Base-by-base conservation (phyloP, 352 stramenopile genomes). In the Peronospora farinosa region DNA sequence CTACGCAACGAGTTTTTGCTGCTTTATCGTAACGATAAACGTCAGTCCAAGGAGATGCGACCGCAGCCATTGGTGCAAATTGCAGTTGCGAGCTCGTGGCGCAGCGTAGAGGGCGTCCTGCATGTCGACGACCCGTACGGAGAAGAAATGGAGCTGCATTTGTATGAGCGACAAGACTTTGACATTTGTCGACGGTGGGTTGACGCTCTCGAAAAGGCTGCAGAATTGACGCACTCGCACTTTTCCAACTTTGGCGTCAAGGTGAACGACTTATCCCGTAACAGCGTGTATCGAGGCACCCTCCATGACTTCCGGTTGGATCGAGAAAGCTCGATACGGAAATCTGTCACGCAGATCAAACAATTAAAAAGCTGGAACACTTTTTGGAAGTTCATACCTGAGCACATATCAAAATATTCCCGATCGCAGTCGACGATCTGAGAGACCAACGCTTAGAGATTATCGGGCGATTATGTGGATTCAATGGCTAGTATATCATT, bases 91-190 rank as follows among this genome's bases (percentile, higher is more conserved):
- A 70, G 60, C 47, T 77, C 76, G 11, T 62, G 63, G 47, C 67
- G 67, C 49, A 66, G 63, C 13, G 57, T 62, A 7, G 63, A 78
- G 31, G 69, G 71, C 17, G 64, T 69, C 5, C 60, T 88, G 36
- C 64, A 69, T 10, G 62, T 84, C 32, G 63, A 75, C 27, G 78
- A 78, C 21, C 69, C 75, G n/a, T 79, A 74, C 59, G 71, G 72
- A 25, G 74, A 86, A 50, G 63, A 65, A n/a, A 86, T 88, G 78
- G 78, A 88, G 47, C 60, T 88, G 23, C 72, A 81, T 54, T 46
- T 84, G 38, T 88, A 88, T 65, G 70, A 85, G 27, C 73, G 75
- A 12, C 33, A 67, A 5, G 67, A 90, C 51, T 47, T 51, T 7
- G 38, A 51, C 7, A 47, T 38, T 2, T 40, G 54, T 16, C 28